Evolutionary conservation across 2,329 filamentous ascomycete genomes (phyloP).

Genomic region (Diaporthe eres): DNA sequence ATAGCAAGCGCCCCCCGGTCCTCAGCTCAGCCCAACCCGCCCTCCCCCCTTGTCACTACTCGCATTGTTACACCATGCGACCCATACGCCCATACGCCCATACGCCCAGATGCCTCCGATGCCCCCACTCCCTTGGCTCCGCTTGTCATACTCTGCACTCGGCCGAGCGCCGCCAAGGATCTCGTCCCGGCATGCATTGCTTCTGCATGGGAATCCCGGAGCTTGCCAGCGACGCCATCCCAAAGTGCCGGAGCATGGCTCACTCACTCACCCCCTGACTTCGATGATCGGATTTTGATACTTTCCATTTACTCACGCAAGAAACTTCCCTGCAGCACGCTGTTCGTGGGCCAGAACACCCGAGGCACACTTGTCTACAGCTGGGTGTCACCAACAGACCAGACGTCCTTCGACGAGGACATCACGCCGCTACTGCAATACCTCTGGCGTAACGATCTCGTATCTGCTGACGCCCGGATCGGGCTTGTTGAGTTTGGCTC

Average conservation of each 20-base stretch:
- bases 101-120: neutral
- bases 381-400: slow-evolving; percentile 47
- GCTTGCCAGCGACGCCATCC: slow-evolving; percentile 9
- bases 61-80: neutral
- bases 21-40: slow-evolving; percentile 23
- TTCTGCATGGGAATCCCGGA: neutral
- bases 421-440: slow-evolving; percentile 51
- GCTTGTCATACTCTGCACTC: slow-evolving; percentile 18
- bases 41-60: neutral
- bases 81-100: neutral
- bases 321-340: slow-evolving; percentile 43
- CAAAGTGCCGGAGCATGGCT: neutral
- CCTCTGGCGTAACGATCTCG: slow-evolving; percentile 49
- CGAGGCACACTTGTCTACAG: slow-evolving; percentile 50
- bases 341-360: slow-evolving; percentile 49
- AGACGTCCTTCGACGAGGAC: slow-evolving; percentile 49
- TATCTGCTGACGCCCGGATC: slow-evolving; percentile 47
- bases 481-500: slow-evolving; percentile 51
- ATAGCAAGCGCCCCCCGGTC: neutral
- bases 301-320: slow-evolving; percentile 1
- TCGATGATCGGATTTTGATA: neutral
- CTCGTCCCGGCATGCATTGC: slow-evolving; percentile 26
- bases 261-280: neutral
- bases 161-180: slow-evolving; percentile 30
- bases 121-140: neutral